Evolutionary conservation across 495 filamentous ascomycete genomes (phyloP).

Genomic region (Chaetomium tenue): DNA sequence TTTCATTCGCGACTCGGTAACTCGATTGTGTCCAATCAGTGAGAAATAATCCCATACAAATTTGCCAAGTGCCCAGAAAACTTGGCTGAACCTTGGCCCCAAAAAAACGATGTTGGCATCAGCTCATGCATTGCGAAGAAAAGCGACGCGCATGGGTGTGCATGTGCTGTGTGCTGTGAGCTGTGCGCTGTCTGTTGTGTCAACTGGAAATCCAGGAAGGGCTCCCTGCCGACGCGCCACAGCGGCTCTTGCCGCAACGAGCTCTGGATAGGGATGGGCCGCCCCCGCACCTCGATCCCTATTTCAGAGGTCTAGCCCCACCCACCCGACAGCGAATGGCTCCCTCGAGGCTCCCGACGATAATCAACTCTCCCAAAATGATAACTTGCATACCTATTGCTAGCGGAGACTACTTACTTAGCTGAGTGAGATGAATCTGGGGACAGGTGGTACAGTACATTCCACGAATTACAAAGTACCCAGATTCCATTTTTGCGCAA

Average conservation of each 20-base stretch:
- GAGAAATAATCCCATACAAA: not conserved
- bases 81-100: conserved; percentile 13
- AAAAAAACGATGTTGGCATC: not conserved
- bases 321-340: not conserved
- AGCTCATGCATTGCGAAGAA: conserved; percentile 1
- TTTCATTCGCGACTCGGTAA: not conserved
- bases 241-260: not conserved
- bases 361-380: no score
- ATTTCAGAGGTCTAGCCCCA: no score
- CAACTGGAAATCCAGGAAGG: not conserved
- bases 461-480: no score
- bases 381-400: no score
- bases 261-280: not conserved
- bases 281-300: not conserved
- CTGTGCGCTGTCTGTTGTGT: no score
- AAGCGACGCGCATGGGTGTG: no score
- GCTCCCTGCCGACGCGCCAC: no score
- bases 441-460: no score
- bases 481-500: no score
- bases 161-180: no score
- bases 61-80: conserved; percentile 18
- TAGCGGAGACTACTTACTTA: no score
- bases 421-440: no score
- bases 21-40: not conserved
- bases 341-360: not conserved